A percentile compares a stretch with the other conserved stretches of the same genome.
These are phyloP conservation scores for Dactylellina leptospora DNA, from an alignment of 2,329 filamentous ascomycete genomes.

Conservation along the genomic window DNA sequence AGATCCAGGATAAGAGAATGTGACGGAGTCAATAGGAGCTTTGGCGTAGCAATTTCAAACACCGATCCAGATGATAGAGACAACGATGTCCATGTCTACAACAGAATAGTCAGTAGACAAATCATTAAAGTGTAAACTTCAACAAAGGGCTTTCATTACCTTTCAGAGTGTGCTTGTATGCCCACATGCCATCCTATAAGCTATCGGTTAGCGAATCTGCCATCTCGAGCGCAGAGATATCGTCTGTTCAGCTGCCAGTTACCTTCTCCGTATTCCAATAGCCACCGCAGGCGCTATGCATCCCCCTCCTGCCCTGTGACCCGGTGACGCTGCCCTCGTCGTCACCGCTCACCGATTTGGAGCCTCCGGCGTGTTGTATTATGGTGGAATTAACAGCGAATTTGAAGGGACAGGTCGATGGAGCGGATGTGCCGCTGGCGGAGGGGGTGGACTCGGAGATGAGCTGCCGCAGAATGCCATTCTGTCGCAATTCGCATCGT, in stretches of 20 bases:
- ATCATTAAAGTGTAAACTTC: constrained; percentile 66
- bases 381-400: constrained; percentile 98
- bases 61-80: constrained; percentile 81
- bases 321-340: constrained; percentile 69
- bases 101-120: constrained; percentile 51
- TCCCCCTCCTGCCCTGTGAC: constrained; percentile 84
- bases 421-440: constrained; percentile 58
- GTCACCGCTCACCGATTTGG: constrained; percentile 63
- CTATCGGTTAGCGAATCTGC: constrained; percentile 1
- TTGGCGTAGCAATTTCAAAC: constrained; percentile 62
- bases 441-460: constrained; percentile 76
- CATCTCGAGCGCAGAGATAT: too few species aligned
- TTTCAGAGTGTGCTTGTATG: constrained; percentile 77
- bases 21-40: not conserved
- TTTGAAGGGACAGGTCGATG: constrained; percentile 74
- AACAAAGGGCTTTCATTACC: constrained; percentile 27
- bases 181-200: constrained; percentile 78
- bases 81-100: constrained; percentile 70
- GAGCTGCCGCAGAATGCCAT: constrained; percentile 77
- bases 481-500: constrained; percentile 64
- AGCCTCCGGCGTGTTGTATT: constrained; percentile 79
- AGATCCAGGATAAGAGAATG: not conserved
- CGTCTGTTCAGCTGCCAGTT: too few species aligned
- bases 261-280: constrained; percentile 87
- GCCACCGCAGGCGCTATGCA: constrained; percentile 85